Evolutionary conservation across 169 alveolate species (phyloP).

Genomic region (Plasmodium ovale): DNA sequence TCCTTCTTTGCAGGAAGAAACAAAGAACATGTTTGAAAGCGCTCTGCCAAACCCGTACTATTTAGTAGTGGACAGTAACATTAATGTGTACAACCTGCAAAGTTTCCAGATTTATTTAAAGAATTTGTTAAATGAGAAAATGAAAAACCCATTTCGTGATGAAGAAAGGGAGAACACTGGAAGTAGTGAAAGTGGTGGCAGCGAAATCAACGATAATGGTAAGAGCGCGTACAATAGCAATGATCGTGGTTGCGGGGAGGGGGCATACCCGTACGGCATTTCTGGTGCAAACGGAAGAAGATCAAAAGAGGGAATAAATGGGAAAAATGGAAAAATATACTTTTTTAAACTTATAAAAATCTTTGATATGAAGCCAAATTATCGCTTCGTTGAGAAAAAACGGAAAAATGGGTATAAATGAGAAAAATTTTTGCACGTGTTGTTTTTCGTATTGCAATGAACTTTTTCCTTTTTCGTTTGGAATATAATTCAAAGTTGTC

Average conservation of each 20-base stretch:
- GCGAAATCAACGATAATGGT: background rate
- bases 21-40: slow-evolving; percentile 62
- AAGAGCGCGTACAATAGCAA: background rate
- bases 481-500: background rate
- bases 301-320: background rate
- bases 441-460: no score
- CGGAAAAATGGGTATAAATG: background rate
- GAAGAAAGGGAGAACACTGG: slow-evolving; percentile 2
- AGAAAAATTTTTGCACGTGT: background rate
- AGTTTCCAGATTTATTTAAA: slow-evolving; percentile 52
- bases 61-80: slow-evolving; percentile 46
- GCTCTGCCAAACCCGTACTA: slow-evolving; percentile 68
- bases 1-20: slow-evolving; percentile 40
- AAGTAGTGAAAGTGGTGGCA: background rate
- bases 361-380: slow-evolving; percentile 76
- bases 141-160: slow-evolving; percentile 23
- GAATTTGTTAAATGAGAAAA: slow-evolving; percentile 12
- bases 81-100: slow-evolving; percentile 67
- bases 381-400: slow-evolving; percentile 51
- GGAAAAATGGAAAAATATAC: slow-evolving; percentile 26
- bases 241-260: background rate
- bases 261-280: background rate
- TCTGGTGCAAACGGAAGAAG: background rate
- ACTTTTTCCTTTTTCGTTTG: background rate
- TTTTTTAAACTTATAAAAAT: slow-evolving; percentile 70